Conservation (phyloP, 2,329 filamentous ascomycete species). For the Escovopsis sp. region DNA sequence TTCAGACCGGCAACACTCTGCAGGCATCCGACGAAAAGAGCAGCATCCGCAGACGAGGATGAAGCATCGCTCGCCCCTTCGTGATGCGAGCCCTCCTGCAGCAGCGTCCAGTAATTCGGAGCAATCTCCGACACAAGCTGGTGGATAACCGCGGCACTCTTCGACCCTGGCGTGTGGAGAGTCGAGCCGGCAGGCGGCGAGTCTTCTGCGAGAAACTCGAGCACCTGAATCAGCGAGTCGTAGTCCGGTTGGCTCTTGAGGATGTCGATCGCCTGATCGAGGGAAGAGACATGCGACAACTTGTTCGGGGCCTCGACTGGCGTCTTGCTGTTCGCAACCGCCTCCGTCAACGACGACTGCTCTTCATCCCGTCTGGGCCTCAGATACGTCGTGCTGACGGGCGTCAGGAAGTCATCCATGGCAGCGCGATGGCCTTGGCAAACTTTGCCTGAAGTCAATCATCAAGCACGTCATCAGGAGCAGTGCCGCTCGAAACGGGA, state of each 20-base stretch:
- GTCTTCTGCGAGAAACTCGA: constrained; percentile 33
- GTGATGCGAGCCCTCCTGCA: constrained; percentile 30
- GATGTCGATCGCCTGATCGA: constrained; percentile 39
- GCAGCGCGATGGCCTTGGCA: background rate
- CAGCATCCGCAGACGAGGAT: constrained; percentile 20
- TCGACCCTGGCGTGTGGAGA: constrained; percentile 38
- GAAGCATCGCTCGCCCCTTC: constrained; percentile 2
- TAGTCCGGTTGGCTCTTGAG: constrained; percentile 49
- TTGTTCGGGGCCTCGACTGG: constrained; percentile 1
- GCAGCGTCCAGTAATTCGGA: constrained; percentile 64
- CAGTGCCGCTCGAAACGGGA: too few relatives aligned
- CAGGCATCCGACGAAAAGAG: constrained; percentile 47
- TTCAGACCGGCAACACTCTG: constrained; percentile 64
- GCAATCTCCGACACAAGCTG: constrained; percentile 58
- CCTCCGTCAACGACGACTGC: constrained; percentile 22
- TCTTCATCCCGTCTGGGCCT: constrained; percentile 19
- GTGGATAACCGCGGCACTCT: constrained; percentile 60
- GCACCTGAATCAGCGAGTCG: constrained; percentile 33
- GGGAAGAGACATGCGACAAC: constrained; percentile 13
- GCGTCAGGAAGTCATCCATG: constrained; percentile 43
- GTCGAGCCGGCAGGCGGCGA: constrained; percentile 10
- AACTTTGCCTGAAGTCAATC: background rate
- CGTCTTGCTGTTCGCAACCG: constrained; percentile 12
- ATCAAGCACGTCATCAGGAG: too few relatives aligned
- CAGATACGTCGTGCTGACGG: constrained; percentile 35